Evolutionary conservation across 345 rosid genomes (phyloP).

Genomic region (Capsella bursapastoris): DNA sequence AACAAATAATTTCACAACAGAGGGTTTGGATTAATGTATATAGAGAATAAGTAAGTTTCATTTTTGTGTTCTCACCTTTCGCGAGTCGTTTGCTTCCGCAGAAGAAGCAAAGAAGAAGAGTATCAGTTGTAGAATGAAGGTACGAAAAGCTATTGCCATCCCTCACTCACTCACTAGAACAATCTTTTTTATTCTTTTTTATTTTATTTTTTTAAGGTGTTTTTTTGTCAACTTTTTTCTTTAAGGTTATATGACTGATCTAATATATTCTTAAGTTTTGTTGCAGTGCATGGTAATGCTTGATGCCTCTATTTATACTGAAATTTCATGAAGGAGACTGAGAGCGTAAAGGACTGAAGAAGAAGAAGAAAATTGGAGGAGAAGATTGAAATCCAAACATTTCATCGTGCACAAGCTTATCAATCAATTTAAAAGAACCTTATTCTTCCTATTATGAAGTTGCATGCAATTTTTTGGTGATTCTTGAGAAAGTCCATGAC

Average conservation of each 20-base stretch:
- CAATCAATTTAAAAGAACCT: conserved; percentile 37
- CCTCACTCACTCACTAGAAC: conserved; percentile 10
- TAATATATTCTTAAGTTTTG: not conserved
- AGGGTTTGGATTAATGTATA: not conserved
- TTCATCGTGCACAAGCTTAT: conserved; percentile 29
- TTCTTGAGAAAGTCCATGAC: conserved; percentile 15
- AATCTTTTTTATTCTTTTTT: not conserved
- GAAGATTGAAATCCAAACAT: conserved; percentile 29
- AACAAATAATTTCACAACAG: not conserved
- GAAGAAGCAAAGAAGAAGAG: conserved; percentile 19
- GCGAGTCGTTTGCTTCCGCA: conserved; percentile 14
- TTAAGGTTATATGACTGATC: not conserved
- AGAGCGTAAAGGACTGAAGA: not conserved
- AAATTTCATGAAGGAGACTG: conserved; percentile 14
- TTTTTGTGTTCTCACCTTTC: conserved; percentile 22
- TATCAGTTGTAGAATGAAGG: conserved; percentile 28
- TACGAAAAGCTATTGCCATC: conserved; percentile 10
- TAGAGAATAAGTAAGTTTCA: not conserved
- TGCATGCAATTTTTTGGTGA: not conserved
- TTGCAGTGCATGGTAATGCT: not conserved
- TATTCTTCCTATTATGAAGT: conserved; percentile 22
- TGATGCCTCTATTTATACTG: conserved; percentile 19
- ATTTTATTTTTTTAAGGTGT: too few species aligned
- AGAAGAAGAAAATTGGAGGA: conserved; percentile 8
- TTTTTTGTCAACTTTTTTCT: conserved; percentile 1